These are phyloP conservation scores for Alternaria burnsii DNA, from an alignment of 2,329 filamentous ascomycete species.

Conservation along the genomic window DNA sequence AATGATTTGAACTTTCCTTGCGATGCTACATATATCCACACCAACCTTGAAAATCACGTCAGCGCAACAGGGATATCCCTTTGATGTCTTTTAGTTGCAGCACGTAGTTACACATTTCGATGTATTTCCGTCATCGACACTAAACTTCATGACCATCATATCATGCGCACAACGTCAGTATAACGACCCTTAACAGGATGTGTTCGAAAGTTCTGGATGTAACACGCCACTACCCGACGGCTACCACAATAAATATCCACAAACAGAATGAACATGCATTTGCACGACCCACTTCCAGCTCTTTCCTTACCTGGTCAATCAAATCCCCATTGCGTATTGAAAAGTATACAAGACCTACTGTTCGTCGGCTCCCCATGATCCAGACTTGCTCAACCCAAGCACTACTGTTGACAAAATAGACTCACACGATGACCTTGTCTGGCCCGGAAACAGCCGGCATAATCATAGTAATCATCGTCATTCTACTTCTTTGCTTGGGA, in stretches of 20 bases:
- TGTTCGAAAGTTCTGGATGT: background rate
- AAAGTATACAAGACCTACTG: background rate
- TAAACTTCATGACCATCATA: background rate
- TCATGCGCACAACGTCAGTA: background rate
- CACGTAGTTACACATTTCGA: background rate
- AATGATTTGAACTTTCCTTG: background rate
- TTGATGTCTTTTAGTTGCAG: background rate
- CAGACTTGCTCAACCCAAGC: too few species aligned
- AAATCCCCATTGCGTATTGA: background rate
- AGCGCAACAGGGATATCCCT: background rate
- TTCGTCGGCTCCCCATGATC: background rate
- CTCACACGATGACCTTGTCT: background rate
- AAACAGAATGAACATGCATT: background rate
- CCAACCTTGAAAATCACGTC: background rate
- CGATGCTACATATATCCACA: background rate
- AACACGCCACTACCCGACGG: slow-evolving; percentile 2
- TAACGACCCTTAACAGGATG: background rate
- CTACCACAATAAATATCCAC: slow-evolving; percentile 1
- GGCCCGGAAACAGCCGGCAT: background rate
- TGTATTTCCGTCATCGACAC: background rate
- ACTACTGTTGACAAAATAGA: background rate
- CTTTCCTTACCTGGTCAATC: background rate
- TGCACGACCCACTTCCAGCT: background rate
- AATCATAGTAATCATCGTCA: background rate
- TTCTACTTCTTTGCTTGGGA: background rate